Evolutionary conservation across 768 basidiomycete genomes (phyloP).

Genomic region (Clavaria fumosa): DNA sequence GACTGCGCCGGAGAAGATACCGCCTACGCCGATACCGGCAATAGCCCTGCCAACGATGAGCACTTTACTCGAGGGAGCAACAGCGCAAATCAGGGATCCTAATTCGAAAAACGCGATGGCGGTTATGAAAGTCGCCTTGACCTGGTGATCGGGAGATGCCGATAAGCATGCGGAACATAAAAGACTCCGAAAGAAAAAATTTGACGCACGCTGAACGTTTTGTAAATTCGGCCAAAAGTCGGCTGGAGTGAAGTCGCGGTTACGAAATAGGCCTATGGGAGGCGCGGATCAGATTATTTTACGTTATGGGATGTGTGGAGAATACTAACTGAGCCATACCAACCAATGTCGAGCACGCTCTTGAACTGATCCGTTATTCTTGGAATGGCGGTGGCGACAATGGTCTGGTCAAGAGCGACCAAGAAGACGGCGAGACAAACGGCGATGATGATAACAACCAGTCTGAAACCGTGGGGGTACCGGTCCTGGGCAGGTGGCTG

Average conservation of each 20-base stretch:
- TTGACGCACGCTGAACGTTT: slow-evolving; percentile 4
- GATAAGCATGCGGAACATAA: not conserved
- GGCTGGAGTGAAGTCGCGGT: slow-evolving; percentile 3
- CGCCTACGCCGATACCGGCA: not conserved
- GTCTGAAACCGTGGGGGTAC: not conserved
- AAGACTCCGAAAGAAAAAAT: not conserved
- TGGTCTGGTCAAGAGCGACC: slow-evolving; percentile 16
- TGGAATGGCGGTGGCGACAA: slow-evolving; percentile 11
- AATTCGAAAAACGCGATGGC: slow-evolving; percentile 4
- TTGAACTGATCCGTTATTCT: slow-evolving; percentile 9
- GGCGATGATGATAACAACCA: slow-evolving; percentile 1
- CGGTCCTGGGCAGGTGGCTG: no score
- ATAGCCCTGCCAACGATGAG: slow-evolving; percentile 5
- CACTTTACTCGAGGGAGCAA: slow-evolving; percentile 1
- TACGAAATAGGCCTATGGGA: slow-evolving; percentile 1
- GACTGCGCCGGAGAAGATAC: not conserved
- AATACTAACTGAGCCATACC: slow-evolving; percentile 10
- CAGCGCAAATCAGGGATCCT: slow-evolving; percentile 4
- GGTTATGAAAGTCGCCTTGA: slow-evolving; percentile 3
- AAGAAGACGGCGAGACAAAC: slow-evolving; percentile 10
- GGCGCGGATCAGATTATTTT: no score
- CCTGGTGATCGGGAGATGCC: not conserved
- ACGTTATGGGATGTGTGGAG: not conserved
- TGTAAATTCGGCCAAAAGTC: slow-evolving; percentile 3
- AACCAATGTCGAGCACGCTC: slow-evolving; percentile 6